phyloP scores from a whole-genome alignment of 768 basidiomycete genomes.

The Imleria badia region DNA sequence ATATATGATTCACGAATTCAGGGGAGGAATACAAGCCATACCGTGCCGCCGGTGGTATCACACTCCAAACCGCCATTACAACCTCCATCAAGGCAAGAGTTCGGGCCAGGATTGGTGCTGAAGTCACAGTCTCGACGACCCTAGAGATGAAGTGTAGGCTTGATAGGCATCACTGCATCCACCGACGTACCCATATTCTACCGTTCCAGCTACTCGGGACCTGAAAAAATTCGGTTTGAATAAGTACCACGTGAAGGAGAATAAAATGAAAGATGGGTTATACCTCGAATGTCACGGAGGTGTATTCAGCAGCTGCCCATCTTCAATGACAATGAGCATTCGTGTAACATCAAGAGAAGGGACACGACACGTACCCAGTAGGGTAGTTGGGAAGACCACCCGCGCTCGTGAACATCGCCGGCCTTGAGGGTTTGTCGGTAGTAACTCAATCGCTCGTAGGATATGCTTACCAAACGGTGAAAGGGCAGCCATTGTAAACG shows the following conservation, averaged over 20 bases:
- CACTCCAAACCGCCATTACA: slow-evolving; percentile 70
- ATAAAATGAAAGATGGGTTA: neutral
- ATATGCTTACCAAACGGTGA: slow-evolving; percentile 61
- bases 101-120: slow-evolving; percentile 45
- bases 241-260: neutral
- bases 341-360: neutral
- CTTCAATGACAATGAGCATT: slow-evolving; percentile 17
- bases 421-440: slow-evolving; percentile 34
- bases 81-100: slow-evolving; percentile 62
- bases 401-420: slow-evolving; percentile 59
- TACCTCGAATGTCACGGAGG: slow-evolving; percentile 30
- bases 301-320: slow-evolving; percentile 33
- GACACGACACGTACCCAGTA: slow-evolving; percentile 42
- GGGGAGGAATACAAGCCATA: slow-evolving; percentile 12
- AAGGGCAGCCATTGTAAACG: slow-evolving; percentile 61
- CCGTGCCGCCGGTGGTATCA: slow-evolving; percentile 49
- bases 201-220: slow-evolving; percentile 69
- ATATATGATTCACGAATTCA: neutral
- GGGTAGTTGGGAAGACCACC: slow-evolving; percentile 44
- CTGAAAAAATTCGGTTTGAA: slow-evolving; percentile 5
- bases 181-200: slow-evolving; percentile 53
- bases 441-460: neutral
- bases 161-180: neutral
- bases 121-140: slow-evolving; percentile 65
- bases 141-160: slow-evolving; percentile 20